Evolutionary conservation across 1,284 basidiomycete species (phyloP).

Genomic region (Anthracocystis panici-leucophaei): DNA sequence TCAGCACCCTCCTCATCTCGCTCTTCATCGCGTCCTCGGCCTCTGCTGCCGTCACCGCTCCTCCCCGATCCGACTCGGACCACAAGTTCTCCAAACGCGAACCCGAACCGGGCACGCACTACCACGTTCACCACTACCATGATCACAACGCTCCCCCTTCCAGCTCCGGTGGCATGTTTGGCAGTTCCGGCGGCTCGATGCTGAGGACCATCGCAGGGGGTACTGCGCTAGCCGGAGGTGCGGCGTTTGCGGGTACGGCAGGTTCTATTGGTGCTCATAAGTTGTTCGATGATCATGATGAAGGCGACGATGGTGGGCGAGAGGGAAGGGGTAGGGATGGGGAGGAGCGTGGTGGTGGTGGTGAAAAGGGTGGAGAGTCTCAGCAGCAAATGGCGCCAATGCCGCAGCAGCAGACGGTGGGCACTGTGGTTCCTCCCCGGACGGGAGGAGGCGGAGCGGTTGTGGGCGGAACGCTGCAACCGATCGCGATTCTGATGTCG

Average conservation of each 20-base stretch:
- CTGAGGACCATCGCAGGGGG: slow-evolving; percentile 4
- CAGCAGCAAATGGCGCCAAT: not conserved
- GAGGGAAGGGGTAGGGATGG: not conserved
- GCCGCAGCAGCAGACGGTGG: not conserved
- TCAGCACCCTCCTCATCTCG: slow-evolving; percentile 6
- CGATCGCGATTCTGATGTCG: slow-evolving; percentile 16
- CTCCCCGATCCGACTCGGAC: not conserved
- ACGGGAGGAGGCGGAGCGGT: not conserved
- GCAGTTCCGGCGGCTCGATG: not conserved
- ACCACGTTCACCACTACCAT: slow-evolving; percentile 13
- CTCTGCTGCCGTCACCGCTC: not conserved
- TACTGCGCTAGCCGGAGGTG: slow-evolving; percentile 18
- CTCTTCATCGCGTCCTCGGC: not conserved
- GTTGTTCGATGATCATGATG: slow-evolving; percentile 7
- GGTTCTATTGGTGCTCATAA: slow-evolving; percentile 20
- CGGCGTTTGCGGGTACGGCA: slow-evolving; percentile 22
- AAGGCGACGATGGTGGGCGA: not conserved
- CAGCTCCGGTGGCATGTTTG: slow-evolving; percentile 19
- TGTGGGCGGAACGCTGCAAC: not conserved
- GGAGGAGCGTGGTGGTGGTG: not conserved
- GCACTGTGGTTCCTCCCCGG: not conserved
- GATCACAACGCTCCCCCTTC: not conserved
- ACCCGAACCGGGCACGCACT: not conserved
- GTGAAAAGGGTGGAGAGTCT: not conserved
- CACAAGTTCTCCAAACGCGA: slow-evolving; percentile 39